These are phyloP conservation scores for Lactarius deliciosus DNA, from an alignment of 768 basidiomycete species.

Conservation along the genomic window DNA sequence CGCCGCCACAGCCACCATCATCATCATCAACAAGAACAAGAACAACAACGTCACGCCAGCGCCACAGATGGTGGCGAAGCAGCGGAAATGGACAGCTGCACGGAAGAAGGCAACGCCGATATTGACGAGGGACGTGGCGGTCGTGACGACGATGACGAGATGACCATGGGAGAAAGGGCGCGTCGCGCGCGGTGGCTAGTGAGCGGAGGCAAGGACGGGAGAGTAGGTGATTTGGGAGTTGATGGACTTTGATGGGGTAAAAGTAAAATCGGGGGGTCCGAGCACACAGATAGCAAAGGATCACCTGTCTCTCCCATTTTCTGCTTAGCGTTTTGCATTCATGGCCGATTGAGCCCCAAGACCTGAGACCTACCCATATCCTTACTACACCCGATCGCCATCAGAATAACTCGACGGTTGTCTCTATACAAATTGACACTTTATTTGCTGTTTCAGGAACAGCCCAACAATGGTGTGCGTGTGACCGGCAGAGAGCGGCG, in stretches of 20 bases:
- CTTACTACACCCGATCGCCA: not conserved
- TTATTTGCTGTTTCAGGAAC: not conserved
- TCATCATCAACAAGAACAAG: not conserved
- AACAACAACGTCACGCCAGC: not conserved
- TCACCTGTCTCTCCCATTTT: not conserved
- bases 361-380: not conserved
- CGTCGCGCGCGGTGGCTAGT: constrained; percentile 28
- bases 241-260: constrained; percentile 21
- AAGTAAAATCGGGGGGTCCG: not conserved
- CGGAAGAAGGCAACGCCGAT: constrained; percentile 4
- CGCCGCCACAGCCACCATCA: not conserved
- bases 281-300: not conserved
- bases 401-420: not conserved
- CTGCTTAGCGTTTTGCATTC: not conserved
- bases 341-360: not conserved
- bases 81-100: not conserved
- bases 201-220: constrained; percentile 29
- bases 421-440: not conserved
- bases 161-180: constrained; percentile 24
- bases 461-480: not conserved
- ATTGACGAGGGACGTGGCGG: not conserved
- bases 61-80: not conserved
- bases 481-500: not conserved
- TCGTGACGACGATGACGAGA: constrained; percentile 15
- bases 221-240: constrained; percentile 28